phyloP scores from a whole-genome alignment of 768 basidiomycete genomes.

The Solioccasus polychromus region DNA sequence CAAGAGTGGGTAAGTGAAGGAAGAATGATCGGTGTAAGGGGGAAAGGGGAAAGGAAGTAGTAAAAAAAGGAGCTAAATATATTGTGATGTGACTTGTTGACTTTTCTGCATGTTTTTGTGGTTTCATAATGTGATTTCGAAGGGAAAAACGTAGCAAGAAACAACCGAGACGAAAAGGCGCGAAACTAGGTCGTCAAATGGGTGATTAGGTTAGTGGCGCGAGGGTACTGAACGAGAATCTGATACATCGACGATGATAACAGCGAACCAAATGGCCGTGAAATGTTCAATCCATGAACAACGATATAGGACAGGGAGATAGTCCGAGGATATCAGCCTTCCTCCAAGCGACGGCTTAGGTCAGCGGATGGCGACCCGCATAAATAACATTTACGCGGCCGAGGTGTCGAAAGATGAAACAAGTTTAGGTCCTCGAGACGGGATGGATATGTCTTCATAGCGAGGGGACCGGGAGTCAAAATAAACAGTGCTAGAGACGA shows the following conservation, averaged over 20 bases:
- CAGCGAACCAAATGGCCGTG: slow-evolving; percentile 23
- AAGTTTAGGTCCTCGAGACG: slow-evolving; percentile 46
- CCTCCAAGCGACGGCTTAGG: slow-evolving; percentile 24
- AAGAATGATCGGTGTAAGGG: slow-evolving; percentile 5
- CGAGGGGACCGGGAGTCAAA: slow-evolving; percentile 25
- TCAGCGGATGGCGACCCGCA: slow-evolving; percentile 21
- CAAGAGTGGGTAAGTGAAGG: not conserved
- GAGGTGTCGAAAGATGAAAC: slow-evolving; percentile 28
- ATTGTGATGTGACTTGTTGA: slow-evolving; percentile 41
- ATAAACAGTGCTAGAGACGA: slow-evolving; percentile 23
- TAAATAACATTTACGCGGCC: slow-evolving; percentile 31
- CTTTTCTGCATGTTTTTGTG: slow-evolving; percentile 39
- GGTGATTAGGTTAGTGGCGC: slow-evolving; percentile 35
- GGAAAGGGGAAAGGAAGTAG: slow-evolving; percentile 25
- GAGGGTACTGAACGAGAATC: slow-evolving; percentile 30
- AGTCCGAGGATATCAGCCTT: slow-evolving; percentile 33
- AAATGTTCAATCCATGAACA: slow-evolving; percentile 40
- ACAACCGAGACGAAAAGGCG: slow-evolving; percentile 33
- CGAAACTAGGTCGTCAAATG: slow-evolving; percentile 37
- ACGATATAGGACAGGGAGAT: slow-evolving; percentile 25
- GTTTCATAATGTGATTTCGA: slow-evolving; percentile 30
- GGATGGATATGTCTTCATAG: slow-evolving; percentile 64
- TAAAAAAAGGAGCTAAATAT: slow-evolving; percentile 39
- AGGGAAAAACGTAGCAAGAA: slow-evolving; percentile 38
- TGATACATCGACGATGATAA: slow-evolving; percentile 31